Evolutionary conservation across 139 green algal genomes (phyloP).

Genomic region (Dunaliella sp.): DNA sequence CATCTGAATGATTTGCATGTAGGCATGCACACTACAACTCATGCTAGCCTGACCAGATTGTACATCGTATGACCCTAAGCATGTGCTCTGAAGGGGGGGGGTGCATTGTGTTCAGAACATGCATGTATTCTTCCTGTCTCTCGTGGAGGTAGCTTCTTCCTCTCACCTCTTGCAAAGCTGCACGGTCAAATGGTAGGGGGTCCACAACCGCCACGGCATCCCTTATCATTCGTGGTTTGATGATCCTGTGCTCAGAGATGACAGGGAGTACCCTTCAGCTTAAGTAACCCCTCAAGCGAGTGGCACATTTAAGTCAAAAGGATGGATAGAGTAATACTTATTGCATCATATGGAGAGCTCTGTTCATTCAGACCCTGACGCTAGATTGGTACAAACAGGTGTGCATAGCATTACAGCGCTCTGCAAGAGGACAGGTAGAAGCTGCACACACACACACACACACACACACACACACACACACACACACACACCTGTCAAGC

Average conservation of each 20-base stretch:
- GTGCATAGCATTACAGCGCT: too few species aligned
- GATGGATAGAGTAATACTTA: too few species aligned
- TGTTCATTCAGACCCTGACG: too few species aligned
- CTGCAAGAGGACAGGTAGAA: too few species aligned
- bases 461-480: background rate
- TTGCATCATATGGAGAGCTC: too few species aligned
- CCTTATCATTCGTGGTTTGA: conserved; percentile 40
- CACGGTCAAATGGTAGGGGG: conserved; percentile 40
- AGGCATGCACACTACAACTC: background rate
- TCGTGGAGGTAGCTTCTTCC: background rate
- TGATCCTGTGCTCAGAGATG: conserved; percentile 7
- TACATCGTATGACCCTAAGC: conserved; percentile 22
- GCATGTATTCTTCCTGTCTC: background rate
- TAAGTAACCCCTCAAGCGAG: too few species aligned
- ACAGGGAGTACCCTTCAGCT: too few species aligned
- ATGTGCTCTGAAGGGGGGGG: conserved; percentile 2
- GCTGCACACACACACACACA: background rate
- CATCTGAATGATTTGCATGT: too few species aligned
- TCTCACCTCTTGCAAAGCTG: conserved; percentile 25
- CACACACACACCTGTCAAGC: conserved; percentile 32
- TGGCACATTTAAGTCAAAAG: too few species aligned
- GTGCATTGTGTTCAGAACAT: background rate
- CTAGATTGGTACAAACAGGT: too few species aligned
- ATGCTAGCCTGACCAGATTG: background rate
- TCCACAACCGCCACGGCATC: conserved; percentile 40